Evolutionary conservation across 1,139 yeast species (phyloP).

Genomic region (Suhomyces coccinellae): DNA sequence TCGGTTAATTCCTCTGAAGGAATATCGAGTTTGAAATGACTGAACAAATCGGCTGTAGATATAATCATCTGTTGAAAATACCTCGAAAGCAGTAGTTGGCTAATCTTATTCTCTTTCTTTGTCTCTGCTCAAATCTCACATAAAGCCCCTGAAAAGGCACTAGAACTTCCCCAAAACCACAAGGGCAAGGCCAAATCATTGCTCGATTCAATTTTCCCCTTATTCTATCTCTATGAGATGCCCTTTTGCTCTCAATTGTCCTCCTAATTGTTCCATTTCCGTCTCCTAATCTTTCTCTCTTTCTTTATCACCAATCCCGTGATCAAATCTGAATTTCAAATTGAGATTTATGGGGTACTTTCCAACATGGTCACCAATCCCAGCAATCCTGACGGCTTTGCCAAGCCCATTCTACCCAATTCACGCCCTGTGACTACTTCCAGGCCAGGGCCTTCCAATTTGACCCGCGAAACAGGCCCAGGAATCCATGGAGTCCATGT

Average conservation of each 20-base stretch:
- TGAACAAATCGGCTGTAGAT: too few species aligned
- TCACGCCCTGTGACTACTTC: not conserved
- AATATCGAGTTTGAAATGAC: too few species aligned
- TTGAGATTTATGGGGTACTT: not conserved
- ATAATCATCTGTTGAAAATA: too few species aligned
- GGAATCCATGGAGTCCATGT: constrained; percentile 60
- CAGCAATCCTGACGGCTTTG: not conserved
- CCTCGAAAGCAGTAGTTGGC: too few species aligned
- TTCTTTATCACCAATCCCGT: not conserved
- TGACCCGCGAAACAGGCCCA: constrained; percentile 3
- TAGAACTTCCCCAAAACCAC: too few species aligned
- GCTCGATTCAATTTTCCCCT: too few species aligned
- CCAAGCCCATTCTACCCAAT: constrained; percentile 3
- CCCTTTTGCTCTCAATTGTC: too few species aligned
- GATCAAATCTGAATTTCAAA: not conserved
- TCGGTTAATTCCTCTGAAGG: too few species aligned
- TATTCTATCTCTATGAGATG: too few species aligned
- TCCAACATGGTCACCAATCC: not conserved
- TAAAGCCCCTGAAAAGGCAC: not conserved
- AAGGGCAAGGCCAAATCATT: too few species aligned
- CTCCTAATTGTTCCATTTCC: not conserved
- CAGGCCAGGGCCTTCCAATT: not conserved
- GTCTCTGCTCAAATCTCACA: not conserved
- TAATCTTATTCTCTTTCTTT: not conserved
- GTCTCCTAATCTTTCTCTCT: too few species aligned